phyloP scores from a whole-genome alignment of 768 basidiomycete genomes.

The Trametes cingulata region DNA sequence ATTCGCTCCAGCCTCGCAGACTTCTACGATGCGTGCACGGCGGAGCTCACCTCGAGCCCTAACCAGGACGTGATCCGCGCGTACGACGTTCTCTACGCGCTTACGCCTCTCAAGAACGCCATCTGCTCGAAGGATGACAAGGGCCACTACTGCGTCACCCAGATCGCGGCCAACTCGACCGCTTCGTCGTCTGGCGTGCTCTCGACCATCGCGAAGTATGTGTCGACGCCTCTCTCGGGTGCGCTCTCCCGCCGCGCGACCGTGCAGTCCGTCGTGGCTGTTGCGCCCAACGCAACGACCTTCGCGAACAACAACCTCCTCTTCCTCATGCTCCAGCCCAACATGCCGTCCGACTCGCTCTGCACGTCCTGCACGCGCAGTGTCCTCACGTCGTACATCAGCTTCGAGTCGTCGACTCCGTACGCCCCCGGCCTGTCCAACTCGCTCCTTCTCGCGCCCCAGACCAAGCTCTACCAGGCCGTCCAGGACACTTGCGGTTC shows the following conservation, averaged over 20 bases:
- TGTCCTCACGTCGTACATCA: conserved; percentile 74
- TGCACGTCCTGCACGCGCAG: conserved; percentile 84
- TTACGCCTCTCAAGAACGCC: conserved; percentile 64
- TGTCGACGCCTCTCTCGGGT: conserved; percentile 26
- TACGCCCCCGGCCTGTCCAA: conserved; percentile 74
- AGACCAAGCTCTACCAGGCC: conserved; percentile 63
- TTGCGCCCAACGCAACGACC: conserved; percentile 54
- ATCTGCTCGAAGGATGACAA: conserved; percentile 76
- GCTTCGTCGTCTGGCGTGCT: conserved; percentile 20
- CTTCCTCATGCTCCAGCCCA: conserved; percentile 76
- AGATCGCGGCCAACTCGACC: conserved; percentile 39
- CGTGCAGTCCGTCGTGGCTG: conserved; percentile 35
- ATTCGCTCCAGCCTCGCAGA: conserved; percentile 62
- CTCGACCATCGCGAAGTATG: conserved; percentile 26
- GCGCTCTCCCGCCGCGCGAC: conserved; percentile 22
- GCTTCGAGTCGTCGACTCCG: conserved; percentile 66
- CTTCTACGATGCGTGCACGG: conserved; percentile 71
- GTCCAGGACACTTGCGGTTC: conserved; percentile 66
- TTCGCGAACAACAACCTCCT: conserved; percentile 63
- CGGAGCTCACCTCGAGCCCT: conserved; percentile 61
- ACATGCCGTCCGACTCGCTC: conserved; percentile 49
- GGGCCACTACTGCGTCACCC: conserved; percentile 67
- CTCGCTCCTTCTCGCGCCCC: conserved; percentile 66
- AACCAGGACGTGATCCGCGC: conserved; percentile 53
- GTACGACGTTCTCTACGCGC: conserved; percentile 81